phyloP scores from a whole-genome alignment of 306 rosid genomes.

The Lablab purpureus region DNA sequence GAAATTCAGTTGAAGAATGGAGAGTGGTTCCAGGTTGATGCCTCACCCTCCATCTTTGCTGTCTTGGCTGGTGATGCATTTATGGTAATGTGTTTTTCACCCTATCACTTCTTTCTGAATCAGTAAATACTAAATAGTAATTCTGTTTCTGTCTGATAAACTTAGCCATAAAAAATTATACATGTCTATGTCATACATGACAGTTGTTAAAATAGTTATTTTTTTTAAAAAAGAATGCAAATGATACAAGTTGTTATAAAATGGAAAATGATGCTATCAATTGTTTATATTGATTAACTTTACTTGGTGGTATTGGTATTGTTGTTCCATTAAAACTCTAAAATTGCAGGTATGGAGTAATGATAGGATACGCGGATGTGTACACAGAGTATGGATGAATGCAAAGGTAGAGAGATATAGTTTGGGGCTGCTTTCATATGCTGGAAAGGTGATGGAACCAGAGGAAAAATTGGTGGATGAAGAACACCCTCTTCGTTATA shows the following conservation, averaged over 20 bases:
- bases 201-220: too few relatives aligned
- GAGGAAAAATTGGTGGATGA: conserved; percentile 43
- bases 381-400: conserved; percentile 39
- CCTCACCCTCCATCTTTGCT: conserved; percentile 35
- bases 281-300: too few relatives aligned
- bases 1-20: conserved; percentile 35
- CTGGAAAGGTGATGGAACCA: conserved; percentile 30
- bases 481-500: conserved; percentile 44
- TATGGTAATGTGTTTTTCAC: conserved; percentile 2
- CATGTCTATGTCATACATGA: too few relatives aligned
- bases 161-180: too few relatives aligned
- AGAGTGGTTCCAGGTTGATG: conserved; percentile 44
- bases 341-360: conserved; percentile 50
- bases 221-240: too few relatives aligned
- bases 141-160: too few relatives aligned
- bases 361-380: conserved; percentile 41
- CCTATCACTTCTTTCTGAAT: too few relatives aligned
- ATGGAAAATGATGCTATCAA: too few relatives aligned
- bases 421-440: conserved; percentile 40
- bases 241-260: too few relatives aligned
- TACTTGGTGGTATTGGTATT: too few relatives aligned
- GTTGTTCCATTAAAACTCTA: too few relatives aligned
- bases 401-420: conserved; percentile 35
- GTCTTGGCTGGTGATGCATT: conserved; percentile 48
- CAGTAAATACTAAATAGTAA: too few relatives aligned